These are phyloP conservation scores for Pleurotus sapidus DNA, from an alignment of 768 basidiomycete genomes.

Conservation along the genomic window DNA sequence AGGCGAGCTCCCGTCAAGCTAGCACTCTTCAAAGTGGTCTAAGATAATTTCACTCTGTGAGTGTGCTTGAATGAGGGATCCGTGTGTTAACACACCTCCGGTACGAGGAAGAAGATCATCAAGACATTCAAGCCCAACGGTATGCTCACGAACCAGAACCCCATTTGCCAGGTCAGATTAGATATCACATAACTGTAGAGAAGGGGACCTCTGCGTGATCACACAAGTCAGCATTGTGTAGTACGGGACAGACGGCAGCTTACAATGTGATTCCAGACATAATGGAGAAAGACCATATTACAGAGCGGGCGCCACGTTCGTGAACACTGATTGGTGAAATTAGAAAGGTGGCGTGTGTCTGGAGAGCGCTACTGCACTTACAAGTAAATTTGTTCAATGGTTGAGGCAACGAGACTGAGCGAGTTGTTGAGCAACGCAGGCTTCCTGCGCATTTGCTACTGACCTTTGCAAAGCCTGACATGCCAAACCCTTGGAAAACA, in stretches of 20 bases:
- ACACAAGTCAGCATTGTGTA: not conserved
- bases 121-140: conserved; percentile 33
- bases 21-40: conserved; percentile 32
- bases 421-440: not conserved
- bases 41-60: not conserved
- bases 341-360: not conserved
- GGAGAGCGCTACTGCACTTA: conserved; percentile 10
- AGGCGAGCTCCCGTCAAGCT: not conserved
- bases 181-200: conserved; percentile 47
- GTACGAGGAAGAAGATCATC: conserved; percentile 40
- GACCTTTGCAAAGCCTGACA: conserved; percentile 41
- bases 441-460: not conserved
- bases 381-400: conserved; percentile 42
- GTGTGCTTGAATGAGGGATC: not conserved
- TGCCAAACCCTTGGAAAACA: conserved; percentile 44
- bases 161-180: conserved; percentile 39
- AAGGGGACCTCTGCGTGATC: conserved; percentile 29
- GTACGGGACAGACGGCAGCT: conserved; percentile 9
- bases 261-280: conserved; percentile 40
- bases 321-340: conserved; percentile 27
- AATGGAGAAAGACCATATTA: conserved; percentile 44
- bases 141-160: conserved; percentile 47
- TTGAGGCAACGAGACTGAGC: conserved; percentile 36
- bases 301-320: conserved; percentile 37
- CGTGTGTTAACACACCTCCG: conserved; percentile 27